Evolutionary conservation across 768 basidiomycete genomes (phyloP), one percentile per base, ranked within the genome.

Genomic region (Lactarius quietus): DNA sequence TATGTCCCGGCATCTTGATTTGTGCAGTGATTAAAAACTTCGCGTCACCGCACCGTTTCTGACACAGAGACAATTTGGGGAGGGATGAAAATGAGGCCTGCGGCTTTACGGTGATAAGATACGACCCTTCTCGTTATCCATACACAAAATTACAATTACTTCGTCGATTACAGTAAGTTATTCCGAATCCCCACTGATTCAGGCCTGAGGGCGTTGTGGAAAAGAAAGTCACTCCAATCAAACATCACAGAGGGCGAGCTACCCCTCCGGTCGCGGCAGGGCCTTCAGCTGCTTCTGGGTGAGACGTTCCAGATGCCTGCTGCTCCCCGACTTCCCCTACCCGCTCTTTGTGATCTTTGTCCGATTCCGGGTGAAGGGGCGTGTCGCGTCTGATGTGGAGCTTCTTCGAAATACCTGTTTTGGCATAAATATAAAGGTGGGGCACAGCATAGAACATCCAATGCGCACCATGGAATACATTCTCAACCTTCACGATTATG

Each of bases 1-100:
- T 54, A 61, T 57, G 17, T 23, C 39, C 64, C 20, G 55, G 29
- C 64, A 61, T 65, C 35, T 33, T 31, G 26, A 23, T 55, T 26
- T 55, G 29, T 33, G n/a, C 10, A 45, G 18, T 6, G 8, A 28
- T 63, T 52, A 52, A 57, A n/a, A 45, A 14, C 23, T 48, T 12
- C 14, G 12, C 45, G 45, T 15, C n/a, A 26, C 10, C 23, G 45
- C 45, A 48, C 23, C 6, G 45, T 23, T 48, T n/a, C 45, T 6
- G 48, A 48, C 33, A 8, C 3, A 8, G 33, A 33, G 33, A 33
- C 33, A 33, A 8, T 33, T 33, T 33, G 33, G 33, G 33, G 8
- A 33, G 43, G 14, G 6, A 38, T 2, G 38, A 14, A 3, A 9
- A 45, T 12, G n/a, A 45, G n/a, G 20, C 8, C 15, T 12, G 38